These are phyloP conservation scores for Arthrobotrys megalospora DNA, from an alignment of 2,329 filamentous ascomycete genomes.

Conservation along the genomic window DNA sequence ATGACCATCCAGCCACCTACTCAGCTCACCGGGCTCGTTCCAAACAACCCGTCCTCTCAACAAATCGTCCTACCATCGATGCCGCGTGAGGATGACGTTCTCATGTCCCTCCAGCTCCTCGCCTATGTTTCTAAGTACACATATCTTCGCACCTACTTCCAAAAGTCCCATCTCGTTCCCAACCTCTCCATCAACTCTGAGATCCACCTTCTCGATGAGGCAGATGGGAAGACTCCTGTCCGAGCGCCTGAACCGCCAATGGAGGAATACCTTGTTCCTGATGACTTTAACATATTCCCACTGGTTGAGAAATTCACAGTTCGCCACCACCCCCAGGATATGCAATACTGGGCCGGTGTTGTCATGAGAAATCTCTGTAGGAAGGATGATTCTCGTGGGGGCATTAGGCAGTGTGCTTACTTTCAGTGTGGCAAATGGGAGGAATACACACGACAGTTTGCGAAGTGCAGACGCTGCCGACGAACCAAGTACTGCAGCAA, in stretches of 20 bases:
- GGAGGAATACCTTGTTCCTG: conserved; percentile 89
- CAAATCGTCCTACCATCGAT: conserved; percentile 86
- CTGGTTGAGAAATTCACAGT: conserved; percentile 98
- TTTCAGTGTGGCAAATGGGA: conserved; percentile 99
- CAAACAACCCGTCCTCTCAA: conserved; percentile 78
- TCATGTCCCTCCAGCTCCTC: conserved; percentile 96
- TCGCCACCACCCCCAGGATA: conserved; percentile 92
- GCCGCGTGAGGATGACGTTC: conserved; percentile 95
- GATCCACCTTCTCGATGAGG: conserved; percentile 81
- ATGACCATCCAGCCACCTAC: conserved; percentile 69
- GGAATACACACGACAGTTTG: conserved; percentile 94
- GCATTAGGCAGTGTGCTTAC: conserved; percentile 96
- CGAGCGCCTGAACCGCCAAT: conserved; percentile 74
- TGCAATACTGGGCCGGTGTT: conserved; percentile 99
- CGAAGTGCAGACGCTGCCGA: conserved; percentile 95
- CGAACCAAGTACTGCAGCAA: conserved; percentile 99
- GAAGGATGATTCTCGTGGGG: conserved; percentile 94
- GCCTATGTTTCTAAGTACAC: conserved; percentile 99
- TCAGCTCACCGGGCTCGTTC: conserved; percentile 81
- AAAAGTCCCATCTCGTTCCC: conserved; percentile 92
- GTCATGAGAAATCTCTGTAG: conserved; percentile 99
- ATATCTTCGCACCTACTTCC: conserved; percentile 94
- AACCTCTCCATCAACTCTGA: conserved; percentile 91
- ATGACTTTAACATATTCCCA: conserved; percentile 98
- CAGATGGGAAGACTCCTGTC: conserved; percentile 70